Evolutionary conservation across 257 asterid species (phyloP).

Genomic region (Capsicum rhomboideum): DNA sequence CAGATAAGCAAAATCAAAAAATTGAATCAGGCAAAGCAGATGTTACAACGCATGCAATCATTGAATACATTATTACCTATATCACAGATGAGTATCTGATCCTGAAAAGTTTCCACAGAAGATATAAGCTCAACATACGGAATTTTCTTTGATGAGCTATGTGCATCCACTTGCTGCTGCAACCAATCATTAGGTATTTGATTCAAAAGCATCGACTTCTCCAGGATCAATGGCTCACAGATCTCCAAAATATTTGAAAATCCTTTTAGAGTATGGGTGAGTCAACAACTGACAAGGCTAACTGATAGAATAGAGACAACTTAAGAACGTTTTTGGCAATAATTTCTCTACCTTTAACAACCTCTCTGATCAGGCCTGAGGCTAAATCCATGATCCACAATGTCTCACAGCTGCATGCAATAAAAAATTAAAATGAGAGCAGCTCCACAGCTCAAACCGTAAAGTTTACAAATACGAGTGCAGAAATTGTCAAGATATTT

Average conservation of each 20-base stretch:
- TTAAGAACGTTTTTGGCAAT: neutral
- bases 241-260: conserved; percentile 72
- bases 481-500: neutral
- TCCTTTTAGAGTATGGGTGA: conserved; percentile 44
- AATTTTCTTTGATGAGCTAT: conserved; percentile 39
- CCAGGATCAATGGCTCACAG: conserved; percentile 61
- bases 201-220: conserved; percentile 49
- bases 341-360: conserved; percentile 52
- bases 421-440: neutral
- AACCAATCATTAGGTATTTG: conserved; percentile 56
- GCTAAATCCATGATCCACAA: conserved; percentile 73
- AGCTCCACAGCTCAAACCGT: neutral
- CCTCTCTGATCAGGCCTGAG: conserved; percentile 55
- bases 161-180: conserved; percentile 30
- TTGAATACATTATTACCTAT: conserved; percentile 37
- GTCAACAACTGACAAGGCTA: conserved; percentile 9
- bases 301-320: neutral
- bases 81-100: conserved; percentile 58
- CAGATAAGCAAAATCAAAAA: conserved; percentile 22
- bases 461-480: neutral
- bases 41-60: neutral
- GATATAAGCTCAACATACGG: conserved; percentile 71
- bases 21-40: conserved; percentile 10
- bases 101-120: conserved; percentile 46
- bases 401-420: conserved; percentile 59